Percentiles rank a stretch among this genome's conserved stretches.
These are phyloP conservation scores for Clausena lansium DNA, from an alignment of 345 rosid species.

Conservation along the genomic window DNA sequence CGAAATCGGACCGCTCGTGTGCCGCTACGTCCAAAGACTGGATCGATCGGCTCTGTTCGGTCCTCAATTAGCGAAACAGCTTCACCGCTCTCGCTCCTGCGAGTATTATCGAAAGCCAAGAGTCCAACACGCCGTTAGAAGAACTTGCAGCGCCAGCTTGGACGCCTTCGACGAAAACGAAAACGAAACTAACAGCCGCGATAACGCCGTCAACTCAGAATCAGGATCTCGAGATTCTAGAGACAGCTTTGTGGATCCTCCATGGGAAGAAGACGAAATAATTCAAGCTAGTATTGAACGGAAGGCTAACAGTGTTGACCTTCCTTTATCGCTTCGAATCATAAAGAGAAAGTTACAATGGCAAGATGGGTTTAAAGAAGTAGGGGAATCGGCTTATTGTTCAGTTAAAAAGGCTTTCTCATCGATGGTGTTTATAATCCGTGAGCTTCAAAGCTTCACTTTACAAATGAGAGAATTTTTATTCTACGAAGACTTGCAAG, in stretches of 20 bases:
- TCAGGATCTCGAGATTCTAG: constrained; percentile 17
- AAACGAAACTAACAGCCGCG: background rate
- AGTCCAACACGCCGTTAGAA: constrained; percentile 23
- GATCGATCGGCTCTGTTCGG: constrained; percentile 52
- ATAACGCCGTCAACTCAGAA: constrained; percentile 13
- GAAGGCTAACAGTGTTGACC: constrained; percentile 79
- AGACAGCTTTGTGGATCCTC: constrained; percentile 24
- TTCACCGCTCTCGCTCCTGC: constrained; percentile 47
- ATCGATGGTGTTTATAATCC: constrained; percentile 90
- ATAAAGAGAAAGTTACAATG: constrained; percentile 76
- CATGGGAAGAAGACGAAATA: constrained; percentile 33
- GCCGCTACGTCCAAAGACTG: constrained; percentile 37
- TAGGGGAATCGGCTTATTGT: constrained; percentile 61
- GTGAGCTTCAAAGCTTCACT: constrained; percentile 72
- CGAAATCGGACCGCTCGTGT: constrained; percentile 18
- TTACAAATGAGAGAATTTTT: constrained; percentile 75
- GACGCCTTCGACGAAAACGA: constrained; percentile 38
- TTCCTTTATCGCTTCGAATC: constrained; percentile 78
- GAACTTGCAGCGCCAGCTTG: constrained; percentile 59
- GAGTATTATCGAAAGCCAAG: constrained; percentile 32
- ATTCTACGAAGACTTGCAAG: constrained; percentile 68
- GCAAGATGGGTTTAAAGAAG: constrained; percentile 62
- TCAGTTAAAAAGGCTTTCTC: constrained; percentile 84
- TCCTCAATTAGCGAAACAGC: constrained; percentile 31
- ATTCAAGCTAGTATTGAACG: constrained; percentile 59